A percentile compares a stretch with the other conserved stretches of the same genome.
phyloP scores from a whole-genome alignment of 2,329 filamentous ascomycete genomes.

The Fusarium pseudoanthophilum region DNA sequence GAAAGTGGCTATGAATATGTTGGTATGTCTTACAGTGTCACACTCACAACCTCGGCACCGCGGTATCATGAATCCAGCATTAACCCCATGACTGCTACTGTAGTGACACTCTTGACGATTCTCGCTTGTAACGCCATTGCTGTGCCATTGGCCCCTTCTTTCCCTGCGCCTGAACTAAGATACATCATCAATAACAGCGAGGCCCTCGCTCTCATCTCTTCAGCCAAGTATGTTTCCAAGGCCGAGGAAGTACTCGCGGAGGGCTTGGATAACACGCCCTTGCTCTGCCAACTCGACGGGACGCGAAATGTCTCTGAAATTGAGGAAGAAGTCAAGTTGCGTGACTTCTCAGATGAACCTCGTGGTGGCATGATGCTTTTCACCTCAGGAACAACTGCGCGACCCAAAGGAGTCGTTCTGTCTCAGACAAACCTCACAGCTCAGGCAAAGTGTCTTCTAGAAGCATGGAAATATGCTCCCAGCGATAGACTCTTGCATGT shows the following conservation, averaged over 20 bases:
- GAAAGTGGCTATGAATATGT: constrained; percentile 99
- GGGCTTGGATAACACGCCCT: constrained; percentile 70
- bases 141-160: constrained; percentile 86
- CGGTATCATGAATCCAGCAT: too few relatives aligned
- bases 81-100: too few relatives aligned
- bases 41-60: too few relatives aligned
- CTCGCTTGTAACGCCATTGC: constrained; percentile 89
- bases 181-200: constrained; percentile 92
- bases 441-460: constrained; percentile 79
- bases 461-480: constrained; percentile 87
- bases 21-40: constrained; percentile 66
- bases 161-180: constrained; percentile 85
- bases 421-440: constrained; percentile 83
- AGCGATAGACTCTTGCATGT: constrained; percentile 87
- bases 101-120: constrained; percentile 89
- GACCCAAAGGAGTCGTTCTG: constrained; percentile 94
- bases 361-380: constrained; percentile 95
- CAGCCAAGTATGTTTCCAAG: constrained; percentile 79
- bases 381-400: constrained; percentile 93
- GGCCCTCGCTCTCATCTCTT: constrained; percentile 80
- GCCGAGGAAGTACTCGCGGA: constrained; percentile 76
- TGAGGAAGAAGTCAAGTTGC: constrained; percentile 64
- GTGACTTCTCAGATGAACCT: constrained; percentile 59
- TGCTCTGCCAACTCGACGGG: constrained; percentile 75
- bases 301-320: constrained; percentile 62